These are phyloP conservation scores for Arthrobotrys sinensis DNA, from an alignment of 2,329 filamentous ascomycete genomes.

Conservation along the genomic window DNA sequence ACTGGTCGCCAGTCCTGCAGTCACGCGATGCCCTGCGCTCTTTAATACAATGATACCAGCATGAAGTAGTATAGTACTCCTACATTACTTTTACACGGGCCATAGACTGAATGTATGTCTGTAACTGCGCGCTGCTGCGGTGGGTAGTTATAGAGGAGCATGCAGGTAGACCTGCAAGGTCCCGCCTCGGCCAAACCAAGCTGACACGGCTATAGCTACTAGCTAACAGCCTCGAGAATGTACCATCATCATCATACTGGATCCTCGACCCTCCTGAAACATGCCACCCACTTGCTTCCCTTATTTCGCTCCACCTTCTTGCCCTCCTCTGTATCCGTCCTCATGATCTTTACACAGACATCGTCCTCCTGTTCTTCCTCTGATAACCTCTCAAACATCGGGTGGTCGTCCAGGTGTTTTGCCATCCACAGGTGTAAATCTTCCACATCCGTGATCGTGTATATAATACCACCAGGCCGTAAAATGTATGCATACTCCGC, in stretches of 20 bases:
- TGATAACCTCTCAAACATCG: constrained; percentile 81
- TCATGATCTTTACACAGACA: constrained; percentile 81
- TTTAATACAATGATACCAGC: constrained; percentile 5
- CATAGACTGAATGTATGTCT: no score
- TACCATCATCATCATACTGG: constrained; percentile 76
- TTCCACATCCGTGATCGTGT: constrained; percentile 97
- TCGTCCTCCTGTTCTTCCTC: constrained; percentile 79
- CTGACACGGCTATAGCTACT: background rate
- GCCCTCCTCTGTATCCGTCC: constrained; percentile 90
- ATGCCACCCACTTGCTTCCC: constrained; percentile 89
- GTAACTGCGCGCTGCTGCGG: background rate
- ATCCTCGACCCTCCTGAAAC: constrained; percentile 85
- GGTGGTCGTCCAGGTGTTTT: constrained; percentile 82
- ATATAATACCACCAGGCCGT: constrained; percentile 85
- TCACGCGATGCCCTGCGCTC: constrained; percentile 44
- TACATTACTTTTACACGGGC: background rate
- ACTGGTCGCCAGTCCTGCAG: constrained; percentile 25
- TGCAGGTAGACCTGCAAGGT: constrained; percentile 26
- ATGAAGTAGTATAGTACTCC: background rate
- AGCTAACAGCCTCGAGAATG: no score
- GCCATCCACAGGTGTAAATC: constrained; percentile 96
- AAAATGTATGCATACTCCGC: constrained; percentile 94
- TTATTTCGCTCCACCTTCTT: constrained; percentile 95
- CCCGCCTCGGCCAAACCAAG: constrained; percentile 11
- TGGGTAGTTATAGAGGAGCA: background rate